Conservation (phyloP, 306 rosid genomes). For the Calophaca sinica region DNA sequence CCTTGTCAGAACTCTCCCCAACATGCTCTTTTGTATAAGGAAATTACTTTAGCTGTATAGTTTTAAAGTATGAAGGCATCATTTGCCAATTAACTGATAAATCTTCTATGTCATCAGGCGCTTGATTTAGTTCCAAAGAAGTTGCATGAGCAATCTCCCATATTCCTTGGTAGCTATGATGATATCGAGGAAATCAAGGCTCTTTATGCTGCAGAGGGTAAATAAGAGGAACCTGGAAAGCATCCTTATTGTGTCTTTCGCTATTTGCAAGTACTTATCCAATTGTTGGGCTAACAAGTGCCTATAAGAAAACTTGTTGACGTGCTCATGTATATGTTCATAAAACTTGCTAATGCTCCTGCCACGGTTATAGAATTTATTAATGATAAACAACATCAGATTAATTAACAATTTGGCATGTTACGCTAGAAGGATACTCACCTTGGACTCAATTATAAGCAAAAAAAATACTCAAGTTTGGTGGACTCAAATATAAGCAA, state of each 20-base stretch:
- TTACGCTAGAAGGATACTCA: no score
- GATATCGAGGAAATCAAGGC: constrained; percentile 89
- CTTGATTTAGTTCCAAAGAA: constrained; percentile 80
- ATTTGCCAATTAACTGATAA: constrained; percentile 24
- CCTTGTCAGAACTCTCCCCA: no score
- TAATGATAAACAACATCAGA: constrained; percentile 9
- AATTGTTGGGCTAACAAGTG: constrained; percentile 32
- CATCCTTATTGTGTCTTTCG: neutral
- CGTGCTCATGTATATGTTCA: constrained; percentile 28
- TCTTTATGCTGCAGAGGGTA: constrained; percentile 71
- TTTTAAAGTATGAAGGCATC: neutral
- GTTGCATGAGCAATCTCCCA: constrained; percentile 84
- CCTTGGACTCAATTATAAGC: no score
- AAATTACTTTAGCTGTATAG: neutral
- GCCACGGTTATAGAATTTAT: neutral
- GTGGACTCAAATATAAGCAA: no score
- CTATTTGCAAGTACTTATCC: constrained; percentile 17
- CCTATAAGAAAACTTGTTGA: constrained; percentile 29
- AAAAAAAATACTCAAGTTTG: no score
- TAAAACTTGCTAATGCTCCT: neutral
- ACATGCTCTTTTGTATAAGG: no score
- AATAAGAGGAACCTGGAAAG: constrained; percentile 43
- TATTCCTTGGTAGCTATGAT: constrained; percentile 89
- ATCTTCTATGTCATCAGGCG: constrained; percentile 57
- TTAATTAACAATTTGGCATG: neutral